A percentile compares a stretch with the other conserved stretches of the same genome.
Evolutionary conservation across 805 yeast genomes (phyloP).

Genomic region (Candida takata): DNA sequence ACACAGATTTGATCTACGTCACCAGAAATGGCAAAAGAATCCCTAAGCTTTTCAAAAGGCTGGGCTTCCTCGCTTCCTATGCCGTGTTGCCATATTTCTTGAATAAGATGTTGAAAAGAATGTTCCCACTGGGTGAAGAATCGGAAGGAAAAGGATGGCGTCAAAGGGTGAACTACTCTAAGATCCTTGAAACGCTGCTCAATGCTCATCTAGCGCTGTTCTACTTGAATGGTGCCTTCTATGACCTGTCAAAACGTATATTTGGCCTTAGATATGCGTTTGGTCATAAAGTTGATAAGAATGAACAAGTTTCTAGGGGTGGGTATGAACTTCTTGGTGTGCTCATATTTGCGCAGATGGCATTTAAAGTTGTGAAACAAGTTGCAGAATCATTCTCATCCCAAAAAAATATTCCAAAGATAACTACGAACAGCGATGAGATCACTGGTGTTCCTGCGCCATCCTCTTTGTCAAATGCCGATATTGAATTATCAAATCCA

Average conservation of each 20-base stretch:
- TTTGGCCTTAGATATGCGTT: slow-evolving; percentile 76
- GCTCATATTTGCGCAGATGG: slow-evolving; percentile 46
- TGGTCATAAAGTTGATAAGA: slow-evolving; percentile 51
- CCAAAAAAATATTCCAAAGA: neutral
- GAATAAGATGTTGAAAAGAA: slow-evolving; percentile 22
- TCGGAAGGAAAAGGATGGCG: slow-evolving; percentile 14
- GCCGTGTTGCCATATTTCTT: slow-evolving; percentile 56
- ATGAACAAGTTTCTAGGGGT: slow-evolving; percentile 35
- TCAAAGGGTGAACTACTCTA: slow-evolving; percentile 32
- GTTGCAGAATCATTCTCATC: neutral
- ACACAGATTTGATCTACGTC: slow-evolving; percentile 73
- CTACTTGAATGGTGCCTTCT: slow-evolving; percentile 77
- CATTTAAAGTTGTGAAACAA: slow-evolving; percentile 31
- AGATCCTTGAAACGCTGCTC: slow-evolving; percentile 43
- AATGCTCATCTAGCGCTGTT: slow-evolving; percentile 75
- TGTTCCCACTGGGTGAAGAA: slow-evolving; percentile 6
- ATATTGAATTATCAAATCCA: slow-evolving; percentile 51
- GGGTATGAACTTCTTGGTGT: slow-evolving; percentile 75
- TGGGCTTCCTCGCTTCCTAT: slow-evolving; percentile 54
- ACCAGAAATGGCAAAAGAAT: slow-evolving; percentile 42
- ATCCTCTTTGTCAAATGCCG: slow-evolving; percentile 5
- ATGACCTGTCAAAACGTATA: slow-evolving; percentile 67
- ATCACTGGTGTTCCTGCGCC: neutral
- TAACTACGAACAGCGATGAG: neutral
- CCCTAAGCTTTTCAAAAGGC: slow-evolving; percentile 39